Percentiles rank a stretch among this genome's conserved stretches.
phyloP scores from a whole-genome alignment of 2,329 filamentous ascomycete species.

The Sarocladium strictum region DNA sequence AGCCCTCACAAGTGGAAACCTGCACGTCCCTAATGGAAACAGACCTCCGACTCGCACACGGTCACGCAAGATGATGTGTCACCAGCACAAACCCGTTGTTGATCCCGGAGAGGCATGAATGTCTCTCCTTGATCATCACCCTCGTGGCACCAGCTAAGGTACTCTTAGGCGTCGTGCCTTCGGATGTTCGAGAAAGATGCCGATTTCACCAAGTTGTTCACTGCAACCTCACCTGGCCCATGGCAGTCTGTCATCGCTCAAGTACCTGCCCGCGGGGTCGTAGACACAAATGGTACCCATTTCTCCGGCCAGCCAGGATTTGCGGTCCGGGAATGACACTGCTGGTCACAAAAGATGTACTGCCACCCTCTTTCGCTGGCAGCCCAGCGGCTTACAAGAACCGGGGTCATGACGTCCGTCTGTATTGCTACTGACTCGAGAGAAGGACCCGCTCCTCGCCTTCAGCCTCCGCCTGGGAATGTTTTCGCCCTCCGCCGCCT shows the following conservation, averaged over 20 bases:
- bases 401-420: background rate
- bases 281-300: background rate
- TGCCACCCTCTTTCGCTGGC: background rate
- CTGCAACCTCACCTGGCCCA: background rate
- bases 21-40: background rate
- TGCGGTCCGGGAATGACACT: slow-evolving; percentile 5
- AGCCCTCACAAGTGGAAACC: background rate
- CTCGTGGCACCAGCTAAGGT: background rate
- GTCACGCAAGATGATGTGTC: background rate
- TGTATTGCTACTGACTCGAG: slow-evolving; percentile 7
- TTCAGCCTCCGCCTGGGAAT: slow-evolving; percentile 2
- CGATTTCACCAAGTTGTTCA: background rate
- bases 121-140: background rate
- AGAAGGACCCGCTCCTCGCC: background rate
- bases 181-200: slow-evolving; percentile 6
- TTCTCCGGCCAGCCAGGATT: background rate
- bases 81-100: background rate
- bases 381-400: background rate
- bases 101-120: background rate
- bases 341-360: background rate
- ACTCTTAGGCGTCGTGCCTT: background rate
- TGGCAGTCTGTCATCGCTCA: background rate
- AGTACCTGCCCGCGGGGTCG: background rate
- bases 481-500: background rate
- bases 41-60: background rate